A percentile compares a stretch with the other conserved stretches of the same genome.
Conservation (phyloP, 2,329 filamentous ascomycete species). For the Rhexocercosporidium sp. region DNA sequence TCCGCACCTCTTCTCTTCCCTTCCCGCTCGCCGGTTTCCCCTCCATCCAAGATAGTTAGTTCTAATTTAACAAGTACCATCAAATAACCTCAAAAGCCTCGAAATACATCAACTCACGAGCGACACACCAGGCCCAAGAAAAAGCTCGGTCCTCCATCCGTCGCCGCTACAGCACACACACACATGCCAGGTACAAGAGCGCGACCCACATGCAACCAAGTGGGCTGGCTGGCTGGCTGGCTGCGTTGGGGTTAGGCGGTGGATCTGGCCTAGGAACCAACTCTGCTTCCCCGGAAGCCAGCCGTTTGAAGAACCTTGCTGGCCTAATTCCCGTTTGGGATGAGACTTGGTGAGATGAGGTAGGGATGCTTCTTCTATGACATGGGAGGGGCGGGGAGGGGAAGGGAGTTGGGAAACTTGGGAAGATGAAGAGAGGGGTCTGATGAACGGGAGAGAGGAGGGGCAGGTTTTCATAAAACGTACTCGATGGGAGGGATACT, state of each 20-base stretch:
- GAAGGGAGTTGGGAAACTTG: neutral
- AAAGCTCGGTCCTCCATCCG: neutral
- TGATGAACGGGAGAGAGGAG: neutral
- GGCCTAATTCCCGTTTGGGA: constrained; percentile 1
- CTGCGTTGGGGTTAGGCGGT: neutral
- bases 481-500: neutral
- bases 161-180: constrained; percentile 10
- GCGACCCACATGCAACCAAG: constrained; percentile 13
- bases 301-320: constrained; percentile 16
- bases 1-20: constrained; percentile 1
- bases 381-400: neutral
- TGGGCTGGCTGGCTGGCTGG: neutral
- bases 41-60: neutral
- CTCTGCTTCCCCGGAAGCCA: constrained; percentile 32
- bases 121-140: neutral
- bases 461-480: neutral
- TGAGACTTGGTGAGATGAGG: neutral
- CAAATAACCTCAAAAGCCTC: neutral
- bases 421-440: neutral
- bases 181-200: constrained; percentile 32
- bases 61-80: neutral
- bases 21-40: neutral
- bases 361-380: neutral
- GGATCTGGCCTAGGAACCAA: constrained; percentile 23
- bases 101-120: constrained; percentile 1